Conservation (phyloP, 202 grass and related monocot genomes). For the Miscanthus sacchariflorus region DNA sequence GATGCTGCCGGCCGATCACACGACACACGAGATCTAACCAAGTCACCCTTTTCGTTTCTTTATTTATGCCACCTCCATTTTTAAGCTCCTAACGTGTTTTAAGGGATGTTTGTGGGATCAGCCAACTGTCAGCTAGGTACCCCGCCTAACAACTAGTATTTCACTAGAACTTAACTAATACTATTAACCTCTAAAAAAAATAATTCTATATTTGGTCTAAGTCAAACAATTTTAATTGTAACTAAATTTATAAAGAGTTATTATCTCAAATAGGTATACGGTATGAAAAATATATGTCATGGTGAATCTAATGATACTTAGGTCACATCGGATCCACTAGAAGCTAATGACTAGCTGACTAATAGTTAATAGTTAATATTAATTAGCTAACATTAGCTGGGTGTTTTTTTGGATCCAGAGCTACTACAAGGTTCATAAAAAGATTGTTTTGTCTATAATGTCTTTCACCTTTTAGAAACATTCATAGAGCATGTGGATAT, state of each 20-base stretch:
- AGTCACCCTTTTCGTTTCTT: slow-evolving; percentile 25
- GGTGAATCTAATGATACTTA: not conserved
- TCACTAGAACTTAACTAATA: not conserved
- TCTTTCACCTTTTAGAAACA: too few species aligned
- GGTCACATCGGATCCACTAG: not conserved
- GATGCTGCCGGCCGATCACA: slow-evolving; percentile 41
- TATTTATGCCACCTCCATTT: not conserved
- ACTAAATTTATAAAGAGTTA: not conserved
- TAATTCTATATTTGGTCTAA: not conserved
- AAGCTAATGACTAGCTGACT: not conserved
- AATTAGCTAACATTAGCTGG: too few species aligned
- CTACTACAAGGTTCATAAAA: not conserved
- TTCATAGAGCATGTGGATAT: too few species aligned
- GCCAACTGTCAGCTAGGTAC: not conserved
- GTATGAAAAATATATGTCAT: not conserved
- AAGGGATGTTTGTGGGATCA: too few species aligned
- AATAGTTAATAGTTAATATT: too few species aligned
- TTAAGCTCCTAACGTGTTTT: not conserved
- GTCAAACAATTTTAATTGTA: not conserved
- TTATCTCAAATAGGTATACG: not conserved
- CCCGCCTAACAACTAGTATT: not conserved
- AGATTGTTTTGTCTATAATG: not conserved
- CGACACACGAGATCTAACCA: slow-evolving; percentile 49
- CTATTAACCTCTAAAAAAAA: not conserved
- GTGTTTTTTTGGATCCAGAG: not conserved